Evolutionary conservation across 257 asterid genomes (phyloP).

Genomic region (Nicotiana knightiana): DNA sequence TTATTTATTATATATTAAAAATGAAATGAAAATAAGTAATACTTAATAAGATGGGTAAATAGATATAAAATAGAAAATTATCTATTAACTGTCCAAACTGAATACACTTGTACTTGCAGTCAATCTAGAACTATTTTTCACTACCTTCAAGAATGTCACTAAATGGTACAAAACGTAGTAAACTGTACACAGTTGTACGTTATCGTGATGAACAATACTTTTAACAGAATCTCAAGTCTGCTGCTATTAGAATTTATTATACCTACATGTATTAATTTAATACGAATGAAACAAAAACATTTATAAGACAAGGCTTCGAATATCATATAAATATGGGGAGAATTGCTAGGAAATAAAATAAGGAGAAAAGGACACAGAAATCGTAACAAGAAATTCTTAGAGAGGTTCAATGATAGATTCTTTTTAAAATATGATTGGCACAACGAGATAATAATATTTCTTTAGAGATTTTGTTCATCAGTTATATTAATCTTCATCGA

Average conservation of each 20-base stretch:
- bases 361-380: background rate
- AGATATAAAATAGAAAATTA: no score
- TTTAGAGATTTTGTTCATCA: background rate
- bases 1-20: no score
- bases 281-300: background rate
- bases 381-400: background rate
- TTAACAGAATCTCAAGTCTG: background rate
- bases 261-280: background rate
- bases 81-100: no score
- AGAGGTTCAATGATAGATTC: background rate
- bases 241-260: background rate
- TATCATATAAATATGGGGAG: background rate
- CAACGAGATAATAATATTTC: background rate
- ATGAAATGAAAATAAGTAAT: no score
- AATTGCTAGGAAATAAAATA: background rate
- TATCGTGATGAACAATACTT: background rate
- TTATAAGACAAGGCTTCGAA: background rate
- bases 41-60: no score
- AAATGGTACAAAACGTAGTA: background rate
- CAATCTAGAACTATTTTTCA: background rate
- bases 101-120: background rate
- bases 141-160: background rate
- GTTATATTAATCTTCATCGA: background rate
- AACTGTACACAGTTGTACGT: background rate
- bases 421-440: background rate